Percentiles rank a stretch among this genome's conserved stretches.
These are phyloP conservation scores for Hypericum perforatum DNA, from an alignment of 345 rosid genomes.

Conservation along the genomic window DNA sequence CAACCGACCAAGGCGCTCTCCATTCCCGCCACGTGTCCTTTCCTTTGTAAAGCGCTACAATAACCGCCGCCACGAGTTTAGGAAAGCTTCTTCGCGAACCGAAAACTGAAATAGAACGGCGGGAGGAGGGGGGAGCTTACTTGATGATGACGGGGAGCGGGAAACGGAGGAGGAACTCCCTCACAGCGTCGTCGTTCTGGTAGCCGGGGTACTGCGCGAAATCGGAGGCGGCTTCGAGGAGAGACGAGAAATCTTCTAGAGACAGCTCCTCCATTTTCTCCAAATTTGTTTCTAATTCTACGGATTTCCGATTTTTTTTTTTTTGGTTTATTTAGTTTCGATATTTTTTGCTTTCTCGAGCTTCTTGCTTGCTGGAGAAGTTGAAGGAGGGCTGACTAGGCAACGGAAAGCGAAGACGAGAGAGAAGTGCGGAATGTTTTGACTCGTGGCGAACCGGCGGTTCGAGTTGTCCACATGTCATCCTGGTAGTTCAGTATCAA, in stretches of 20 bases:
- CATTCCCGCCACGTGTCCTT: conserved; percentile 42
- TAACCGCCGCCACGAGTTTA: not conserved
- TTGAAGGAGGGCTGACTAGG: no score
- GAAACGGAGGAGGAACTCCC: conserved; percentile 63
- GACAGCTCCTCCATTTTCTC: not conserved
- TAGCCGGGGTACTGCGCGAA: conserved; percentile 65
- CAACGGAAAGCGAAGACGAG: no score
- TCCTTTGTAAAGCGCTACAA: conserved; percentile 61
- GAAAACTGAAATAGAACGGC: not conserved
- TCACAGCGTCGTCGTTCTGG: conserved; percentile 53
- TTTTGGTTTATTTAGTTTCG: no score
- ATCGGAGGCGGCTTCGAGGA: conserved; percentile 65
- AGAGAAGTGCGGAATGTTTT: no score
- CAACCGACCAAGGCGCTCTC: conserved; percentile 48
- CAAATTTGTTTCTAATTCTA: no score
- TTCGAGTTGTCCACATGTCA: no score
- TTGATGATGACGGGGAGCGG: conserved; percentile 68
- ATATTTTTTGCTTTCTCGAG: no score
- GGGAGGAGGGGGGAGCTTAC: conserved; percentile 18
- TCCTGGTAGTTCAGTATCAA: no score
- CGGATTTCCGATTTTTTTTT: no score
- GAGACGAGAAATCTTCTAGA: conserved; percentile 45
- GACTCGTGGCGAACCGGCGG: no score
- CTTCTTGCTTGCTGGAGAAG: no score
- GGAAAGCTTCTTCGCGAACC: not conserved